These are phyloP conservation scores for Termitomyces sp. DNA, from an alignment of 768 basidiomycete species.

Conservation along the genomic window DNA sequence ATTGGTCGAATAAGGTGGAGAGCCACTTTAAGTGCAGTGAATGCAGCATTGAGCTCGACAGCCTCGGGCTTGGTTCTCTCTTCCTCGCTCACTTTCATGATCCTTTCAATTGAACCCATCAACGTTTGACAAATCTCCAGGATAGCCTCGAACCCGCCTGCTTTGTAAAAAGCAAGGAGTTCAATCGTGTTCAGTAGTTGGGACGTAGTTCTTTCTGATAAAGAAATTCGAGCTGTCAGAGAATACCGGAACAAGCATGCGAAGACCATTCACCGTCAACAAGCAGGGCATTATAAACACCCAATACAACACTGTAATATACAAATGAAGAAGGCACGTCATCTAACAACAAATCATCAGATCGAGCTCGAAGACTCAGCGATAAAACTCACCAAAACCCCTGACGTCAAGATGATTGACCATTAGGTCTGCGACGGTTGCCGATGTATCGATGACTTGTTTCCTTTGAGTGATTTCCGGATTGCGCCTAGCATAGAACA, in stretches of 20 bases:
- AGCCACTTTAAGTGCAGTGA: conserved; percentile 75
- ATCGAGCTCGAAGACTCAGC: not conserved
- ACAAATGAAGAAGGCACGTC: conserved; percentile 32
- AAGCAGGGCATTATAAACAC: conserved; percentile 38
- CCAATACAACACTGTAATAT: conserved; percentile 44
- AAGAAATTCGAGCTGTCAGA: conserved; percentile 3
- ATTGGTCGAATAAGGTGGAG: conserved; percentile 73
- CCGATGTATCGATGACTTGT: conserved; percentile 67
- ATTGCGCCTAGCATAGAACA: conserved; percentile 79
- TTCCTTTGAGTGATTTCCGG: conserved; percentile 71
- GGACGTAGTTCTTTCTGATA: conserved; percentile 66
- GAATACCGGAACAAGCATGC: conserved; percentile 1
- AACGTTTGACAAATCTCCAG: conserved; percentile 52
- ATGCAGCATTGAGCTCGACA: conserved; percentile 70
- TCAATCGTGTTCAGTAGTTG: conserved; percentile 80
- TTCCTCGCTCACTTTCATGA: conserved; percentile 44
- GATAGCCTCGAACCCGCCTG: conserved; percentile 67
- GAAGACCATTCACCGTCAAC: conserved; percentile 37
- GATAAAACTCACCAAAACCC: conserved; percentile 40
- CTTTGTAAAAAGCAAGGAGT: conserved; percentile 65
- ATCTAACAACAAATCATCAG: conserved; percentile 11
- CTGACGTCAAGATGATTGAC: conserved; percentile 59
- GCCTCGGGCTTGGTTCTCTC: conserved; percentile 52
- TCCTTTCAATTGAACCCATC: conserved; percentile 48
- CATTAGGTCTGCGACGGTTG: conserved; percentile 67